Base-by-base conservation (phyloP, 306 rosid genomes). In the Dicorynia guianensis region DNA sequence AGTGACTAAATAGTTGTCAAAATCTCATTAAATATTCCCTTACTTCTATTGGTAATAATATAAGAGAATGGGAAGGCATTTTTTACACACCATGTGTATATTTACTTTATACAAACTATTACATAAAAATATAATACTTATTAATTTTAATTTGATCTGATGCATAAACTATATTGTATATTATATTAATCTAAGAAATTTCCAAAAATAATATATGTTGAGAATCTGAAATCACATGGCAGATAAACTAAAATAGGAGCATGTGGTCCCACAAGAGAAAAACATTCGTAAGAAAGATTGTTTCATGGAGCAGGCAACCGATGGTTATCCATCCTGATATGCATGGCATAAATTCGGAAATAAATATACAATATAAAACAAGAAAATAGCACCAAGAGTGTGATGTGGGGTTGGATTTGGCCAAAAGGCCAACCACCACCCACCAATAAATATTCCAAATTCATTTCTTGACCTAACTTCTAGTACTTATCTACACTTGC, bases 171-270 rank as follows among this genome's bases (percentile, higher is more conserved):
- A 25, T 25, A 25, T 25, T 25, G 30, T 25, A 25, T 25, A 25
- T 25, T 25, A 25, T 25, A 25, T 25, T n/a, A n/a, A 25, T 25
- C 30, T 25, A 25, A 25, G 30, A 25, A 25, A 25, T 25, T 25
- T 25, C 30, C 30, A 25, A 25, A 25, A 56, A 67, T 12, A 76
- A 62, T 52, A 76, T 63, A 67, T 46, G 68, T 63, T 75, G 13
- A 74, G 83, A 76, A 69, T 78, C 57, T 63, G 55, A 38, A 72
- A 69, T 78, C 90, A 88, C 89, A 85, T 85, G 93, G 88, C 35
- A 48, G 75, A 60, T 68, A 36, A 58, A 68, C 75, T 66, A 48
- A 76, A 57, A 77, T 74, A 61, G 38, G 77, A 58, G 79, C 48
- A 78, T 47, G 62, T 46, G 84, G 81, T 44, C 93, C 84, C 80